A percentile compares a stretch with the other conserved stretches of the same genome.
Evolutionary conservation across 805 yeast genomes (phyloP).

Genomic region (Myxozyma mucilagina): DNA sequence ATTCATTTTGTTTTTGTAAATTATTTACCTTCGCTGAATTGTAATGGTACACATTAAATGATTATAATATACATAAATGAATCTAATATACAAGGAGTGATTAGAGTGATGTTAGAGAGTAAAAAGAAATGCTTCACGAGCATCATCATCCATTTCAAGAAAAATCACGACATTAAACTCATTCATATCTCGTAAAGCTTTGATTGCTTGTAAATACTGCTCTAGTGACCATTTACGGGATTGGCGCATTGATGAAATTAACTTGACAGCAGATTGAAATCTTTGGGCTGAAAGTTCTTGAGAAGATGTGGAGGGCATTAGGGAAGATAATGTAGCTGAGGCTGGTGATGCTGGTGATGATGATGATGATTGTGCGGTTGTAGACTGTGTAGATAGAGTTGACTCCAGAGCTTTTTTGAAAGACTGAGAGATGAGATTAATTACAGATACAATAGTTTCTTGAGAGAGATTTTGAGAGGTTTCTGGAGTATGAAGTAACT

Average conservation of each 20-base stretch:
- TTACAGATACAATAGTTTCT: slow-evolving; percentile 11
- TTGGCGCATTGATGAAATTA: slow-evolving; percentile 23
- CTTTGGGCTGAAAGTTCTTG: neutral
- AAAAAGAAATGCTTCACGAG: slow-evolving; percentile 22
- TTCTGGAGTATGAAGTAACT: neutral
- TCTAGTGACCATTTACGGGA: slow-evolving; percentile 15
- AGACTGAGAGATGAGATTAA: slow-evolving; percentile 11
- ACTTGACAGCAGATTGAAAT: slow-evolving; percentile 2
- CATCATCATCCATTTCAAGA: slow-evolving; percentile 28
- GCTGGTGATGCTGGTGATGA: neutral
- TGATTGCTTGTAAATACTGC: slow-evolving; percentile 17
- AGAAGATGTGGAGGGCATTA: neutral
- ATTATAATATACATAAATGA: neutral
- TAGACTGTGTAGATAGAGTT: neutral
- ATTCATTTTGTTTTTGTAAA: neutral
- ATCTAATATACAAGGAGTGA: neutral
- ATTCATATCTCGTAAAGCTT: slow-evolving; percentile 10
- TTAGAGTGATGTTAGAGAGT: neutral
- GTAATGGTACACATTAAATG: neutral
- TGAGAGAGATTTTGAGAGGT: neutral
- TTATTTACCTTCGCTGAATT: neutral
- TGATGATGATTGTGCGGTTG: neutral
- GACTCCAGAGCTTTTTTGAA: slow-evolving; percentile 9
- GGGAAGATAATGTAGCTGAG: neutral
- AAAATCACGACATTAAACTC: slow-evolving; percentile 19